Evolutionary conservation across 768 basidiomycete species (phyloP).

Genomic region (Lactarius indigo): DNA sequence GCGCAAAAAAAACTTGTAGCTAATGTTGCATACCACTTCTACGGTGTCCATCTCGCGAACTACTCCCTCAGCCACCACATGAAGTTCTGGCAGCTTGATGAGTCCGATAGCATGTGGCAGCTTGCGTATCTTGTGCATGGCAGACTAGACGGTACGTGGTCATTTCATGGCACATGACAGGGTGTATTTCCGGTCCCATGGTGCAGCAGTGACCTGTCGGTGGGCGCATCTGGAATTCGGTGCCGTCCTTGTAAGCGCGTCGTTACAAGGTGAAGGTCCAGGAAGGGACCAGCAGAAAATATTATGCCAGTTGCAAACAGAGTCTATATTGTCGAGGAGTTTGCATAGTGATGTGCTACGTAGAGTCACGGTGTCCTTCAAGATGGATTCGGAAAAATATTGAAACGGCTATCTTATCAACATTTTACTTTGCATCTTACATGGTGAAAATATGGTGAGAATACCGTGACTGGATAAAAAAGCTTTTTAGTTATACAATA

Average conservation of each 20-base stretch:
- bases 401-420: too few relatives aligned
- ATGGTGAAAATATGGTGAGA: too few relatives aligned
- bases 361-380: too few relatives aligned
- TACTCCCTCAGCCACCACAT: conserved; percentile 84
- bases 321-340: too few relatives aligned
- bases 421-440: too few relatives aligned
- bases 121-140: conserved; percentile 46
- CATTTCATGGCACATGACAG: neutral
- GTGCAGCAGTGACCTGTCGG: conserved; percentile 81
- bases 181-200: conserved; percentile 65
- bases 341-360: too few relatives aligned
- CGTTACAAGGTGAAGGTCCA: conserved; percentile 88
- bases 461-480: too few relatives aligned
- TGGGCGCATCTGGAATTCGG: conserved; percentile 97
- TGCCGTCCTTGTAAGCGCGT: conserved; percentile 77
- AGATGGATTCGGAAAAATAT: too few relatives aligned
- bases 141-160: conserved; percentile 84
- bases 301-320: too few relatives aligned
- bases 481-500: too few relatives aligned
- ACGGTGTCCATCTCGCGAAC: conserved; percentile 77
- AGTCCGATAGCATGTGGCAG: conserved; percentile 64
- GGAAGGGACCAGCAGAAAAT: conserved; percentile 55
- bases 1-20: conserved; percentile 49
- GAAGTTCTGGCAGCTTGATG: conserved; percentile 81
- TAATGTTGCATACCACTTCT: conserved; percentile 87